Base-by-base conservation (phyloP, 1,139 yeast species). In the Kodamaea anthophila region DNA sequence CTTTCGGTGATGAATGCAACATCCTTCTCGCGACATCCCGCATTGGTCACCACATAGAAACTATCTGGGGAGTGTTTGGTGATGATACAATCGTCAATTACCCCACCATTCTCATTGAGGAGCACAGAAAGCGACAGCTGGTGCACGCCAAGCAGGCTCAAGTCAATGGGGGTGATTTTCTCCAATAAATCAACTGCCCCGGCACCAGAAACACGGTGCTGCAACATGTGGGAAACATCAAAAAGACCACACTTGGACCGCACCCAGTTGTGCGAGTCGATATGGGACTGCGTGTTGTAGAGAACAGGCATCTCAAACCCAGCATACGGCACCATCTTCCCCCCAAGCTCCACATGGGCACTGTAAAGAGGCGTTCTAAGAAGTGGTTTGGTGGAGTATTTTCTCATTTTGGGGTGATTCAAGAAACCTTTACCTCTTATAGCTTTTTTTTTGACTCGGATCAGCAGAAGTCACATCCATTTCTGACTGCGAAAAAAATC, bases 181-280 rank as follows among this genome's bases (percentile, higher is more conserved):
- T 91, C 82, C 39, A 91, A 66, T 36, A 88, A 74, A 9, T 66
- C 65, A n/a, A 74, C 61, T 1, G 94, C 74, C 22, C 74, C 80
- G 1, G 72, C 59, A 9, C 98, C 98, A 3, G 56, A 52, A 38
- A 91, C 55, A 25, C 66, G 69, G 56, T 91, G 96, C 60, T 91
- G 97, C 35, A 88, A 71, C 98, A 91, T 91, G 59, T 91, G 98
- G 36, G 96, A 84, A 27, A 91, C 98, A 54, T 91, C 98, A 48
- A 91, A 91, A 35, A 91, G 62, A 5, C 98, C 98, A 28, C 88
- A 91, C 40, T 83, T 74, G 19, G 65, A 51, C 53, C 98, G 75
- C 1, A 91, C 94, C 96, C 97, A 91, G 39, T 81, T 73, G 60
- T 91, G 98, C 1, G 96, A 87, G 38, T 87, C 94, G 28, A 86